Evolutionary conservation across 2,329 filamentous ascomycete genomes (phyloP).

Genomic region (Alternaria sp.): DNA sequence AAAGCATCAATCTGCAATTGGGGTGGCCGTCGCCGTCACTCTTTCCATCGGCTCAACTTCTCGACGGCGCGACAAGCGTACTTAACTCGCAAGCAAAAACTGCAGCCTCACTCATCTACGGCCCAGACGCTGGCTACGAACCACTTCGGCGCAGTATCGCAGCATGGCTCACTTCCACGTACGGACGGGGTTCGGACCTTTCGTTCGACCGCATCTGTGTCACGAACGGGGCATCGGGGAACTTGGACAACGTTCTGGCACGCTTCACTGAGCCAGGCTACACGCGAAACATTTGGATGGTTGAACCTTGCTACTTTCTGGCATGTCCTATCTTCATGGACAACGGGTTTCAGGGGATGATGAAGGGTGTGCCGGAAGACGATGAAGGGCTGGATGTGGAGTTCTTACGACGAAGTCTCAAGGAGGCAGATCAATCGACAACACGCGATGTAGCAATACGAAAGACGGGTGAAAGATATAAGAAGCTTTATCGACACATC

Average conservation of each 20-base stretch:
- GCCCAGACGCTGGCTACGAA: conserved; percentile 74
- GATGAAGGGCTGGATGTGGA: conserved; percentile 73
- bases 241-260: neutral
- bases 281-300: conserved; percentile 77
- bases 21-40: conserved; percentile 70
- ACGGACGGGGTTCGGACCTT: conserved; percentile 53
- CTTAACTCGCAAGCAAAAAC: conserved; percentile 65
- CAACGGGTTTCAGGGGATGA: conserved; percentile 69
- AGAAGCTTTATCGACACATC: conserved; percentile 80
- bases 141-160: conserved; percentile 72
- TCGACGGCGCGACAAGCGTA: conserved; percentile 62
- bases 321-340: conserved; percentile 80
- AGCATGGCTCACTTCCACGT: conserved; percentile 69
- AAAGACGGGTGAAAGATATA: conserved; percentile 63
- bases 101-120: conserved; percentile 72
- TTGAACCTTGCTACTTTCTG: conserved; percentile 79
- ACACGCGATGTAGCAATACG: conserved; percentile 47
- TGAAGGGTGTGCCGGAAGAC: conserved; percentile 76
- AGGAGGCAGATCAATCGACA: conserved; percentile 51
- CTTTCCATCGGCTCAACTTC: conserved; percentile 67
- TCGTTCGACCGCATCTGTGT: conserved; percentile 70
- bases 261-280: neutral
- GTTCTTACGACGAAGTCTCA: conserved; percentile 58
- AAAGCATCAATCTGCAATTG: conserved; percentile 67
- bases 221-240: conserved; percentile 73